phyloP scores from a whole-genome alignment of 2,329 filamentous ascomycete genomes.

The Xylaria arbuscula region DNA sequence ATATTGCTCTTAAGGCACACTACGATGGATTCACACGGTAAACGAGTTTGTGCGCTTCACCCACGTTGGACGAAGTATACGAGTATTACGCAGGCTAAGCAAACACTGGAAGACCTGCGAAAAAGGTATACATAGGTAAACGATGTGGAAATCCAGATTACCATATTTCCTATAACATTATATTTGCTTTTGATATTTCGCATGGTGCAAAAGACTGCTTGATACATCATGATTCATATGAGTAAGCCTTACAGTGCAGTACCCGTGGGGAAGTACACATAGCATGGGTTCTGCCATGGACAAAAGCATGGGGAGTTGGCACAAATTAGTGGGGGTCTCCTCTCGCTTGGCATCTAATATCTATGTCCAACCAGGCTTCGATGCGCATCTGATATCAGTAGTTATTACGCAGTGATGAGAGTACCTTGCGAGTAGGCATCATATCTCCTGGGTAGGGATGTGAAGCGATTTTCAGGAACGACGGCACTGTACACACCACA shows the following conservation, averaged over 20 bases:
- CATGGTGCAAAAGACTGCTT: no score
- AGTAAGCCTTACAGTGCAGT: not conserved
- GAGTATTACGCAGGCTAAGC: not conserved
- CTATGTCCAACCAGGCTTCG: slow-evolving; percentile 4
- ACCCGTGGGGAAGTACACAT: not conserved
- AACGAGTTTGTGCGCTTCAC: not conserved
- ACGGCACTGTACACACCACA: slow-evolving; percentile 1
- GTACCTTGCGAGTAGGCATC: slow-evolving; percentile 1
- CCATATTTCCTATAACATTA: not conserved
- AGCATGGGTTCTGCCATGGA: not conserved
- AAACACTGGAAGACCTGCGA: not conserved
- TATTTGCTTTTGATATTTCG: not conserved
- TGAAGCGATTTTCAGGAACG: slow-evolving; percentile 14
- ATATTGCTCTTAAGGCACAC: no score
- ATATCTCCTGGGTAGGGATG: not conserved
- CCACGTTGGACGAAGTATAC: slow-evolving; percentile 5
- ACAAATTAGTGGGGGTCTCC: not conserved
- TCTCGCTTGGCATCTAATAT: not conserved
- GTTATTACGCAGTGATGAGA: not conserved
- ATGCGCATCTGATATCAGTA: not conserved
- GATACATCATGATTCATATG: not conserved
- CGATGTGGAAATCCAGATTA: not conserved
- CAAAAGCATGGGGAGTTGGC: not conserved
- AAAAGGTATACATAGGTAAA: not conserved
- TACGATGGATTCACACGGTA: slow-evolving; percentile 26